phyloP scores from a whole-genome alignment of 257 asterid genomes.

The Przewalskia tangutica region DNA sequence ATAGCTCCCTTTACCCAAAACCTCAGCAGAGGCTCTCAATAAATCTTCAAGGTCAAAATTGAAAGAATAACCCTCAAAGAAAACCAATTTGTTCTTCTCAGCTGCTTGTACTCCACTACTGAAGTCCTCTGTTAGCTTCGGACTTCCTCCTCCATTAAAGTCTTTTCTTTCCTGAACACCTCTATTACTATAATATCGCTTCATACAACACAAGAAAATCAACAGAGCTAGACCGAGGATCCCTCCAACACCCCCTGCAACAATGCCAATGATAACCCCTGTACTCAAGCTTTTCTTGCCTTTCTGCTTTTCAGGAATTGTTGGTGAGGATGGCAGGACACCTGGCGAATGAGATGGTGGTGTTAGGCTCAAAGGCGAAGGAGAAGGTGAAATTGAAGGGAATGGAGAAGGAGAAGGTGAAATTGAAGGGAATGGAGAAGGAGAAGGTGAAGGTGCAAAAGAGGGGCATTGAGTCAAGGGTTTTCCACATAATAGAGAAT shows the following conservation, averaged over 20 bases:
- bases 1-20: constrained; percentile 56
- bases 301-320: constrained; percentile 18
- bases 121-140: constrained; percentile 39
- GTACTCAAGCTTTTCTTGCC: constrained; percentile 33
- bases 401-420: constrained; percentile 24
- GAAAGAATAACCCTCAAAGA: constrained; percentile 35
- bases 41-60: constrained; percentile 64
- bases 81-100: constrained; percentile 52
- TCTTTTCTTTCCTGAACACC: constrained; percentile 22
- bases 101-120: constrained; percentile 54
- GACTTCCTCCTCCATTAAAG: constrained; percentile 14
- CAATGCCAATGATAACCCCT: constrained; percentile 39
- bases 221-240: constrained; percentile 19
- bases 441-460: constrained; percentile 19
- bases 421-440: constrained; percentile 17
- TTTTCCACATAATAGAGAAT: constrained; percentile 52
- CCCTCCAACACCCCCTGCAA: constrained; percentile 31
- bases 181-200: constrained; percentile 18
- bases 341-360: constrained; percentile 26
- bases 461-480: constrained; percentile 45
- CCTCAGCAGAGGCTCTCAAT: constrained; percentile 74
- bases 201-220: constrained; percentile 20
- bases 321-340: constrained; percentile 24
- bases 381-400: constrained; percentile 17
- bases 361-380: constrained; percentile 10